A percentile compares a stretch with the other conserved stretches of the same genome.
phyloP scores from a whole-genome alignment of 78 protist genomes.

The Anaeramoeba flamelloides region DNA sequence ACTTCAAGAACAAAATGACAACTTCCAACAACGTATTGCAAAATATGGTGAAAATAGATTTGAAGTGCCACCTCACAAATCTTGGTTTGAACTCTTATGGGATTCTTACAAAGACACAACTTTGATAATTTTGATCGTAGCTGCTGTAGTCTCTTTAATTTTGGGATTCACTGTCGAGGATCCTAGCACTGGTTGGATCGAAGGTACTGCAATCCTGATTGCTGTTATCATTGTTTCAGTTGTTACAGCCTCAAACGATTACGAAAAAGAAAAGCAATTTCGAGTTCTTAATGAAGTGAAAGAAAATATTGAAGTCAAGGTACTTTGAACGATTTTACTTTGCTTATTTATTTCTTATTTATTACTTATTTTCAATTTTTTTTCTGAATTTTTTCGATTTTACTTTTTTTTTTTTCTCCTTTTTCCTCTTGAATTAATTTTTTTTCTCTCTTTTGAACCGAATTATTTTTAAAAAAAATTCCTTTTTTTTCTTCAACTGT shows the following conservation, averaged over 20 bases:
- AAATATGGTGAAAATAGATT: too few species aligned
- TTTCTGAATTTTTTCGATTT: too few species aligned
- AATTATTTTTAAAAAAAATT: too few species aligned
- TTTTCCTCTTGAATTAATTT: too few species aligned
- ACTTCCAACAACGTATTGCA: too few species aligned
- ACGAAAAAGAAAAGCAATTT: not conserved
- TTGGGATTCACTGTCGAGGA: not conserved
- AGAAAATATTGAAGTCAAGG: not conserved
- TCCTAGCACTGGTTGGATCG: conserved; percentile 2
- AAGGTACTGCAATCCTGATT: conserved; percentile 7
- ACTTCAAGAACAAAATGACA: too few species aligned
- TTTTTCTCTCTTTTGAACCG: too few species aligned
- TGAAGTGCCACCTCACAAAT: not conserved
- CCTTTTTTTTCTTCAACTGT: too few species aligned
- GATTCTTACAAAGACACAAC: conserved; percentile 5
- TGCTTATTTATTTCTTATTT: too few species aligned
- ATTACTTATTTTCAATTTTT: too few species aligned
- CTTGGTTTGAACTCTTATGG: not conserved
- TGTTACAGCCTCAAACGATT: conserved; percentile 5
- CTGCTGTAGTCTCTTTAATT: conserved; percentile 3
- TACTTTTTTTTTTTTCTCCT: too few species aligned
- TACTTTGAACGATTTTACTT: too few species aligned
- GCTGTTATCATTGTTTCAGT: not conserved
- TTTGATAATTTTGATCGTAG: not conserved
- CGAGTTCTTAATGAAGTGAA: not conserved